These are phyloP conservation scores for Plasmodium sp. DNA, from an alignment of 169 alveolate genomes.

Conservation along the genomic window DNA sequence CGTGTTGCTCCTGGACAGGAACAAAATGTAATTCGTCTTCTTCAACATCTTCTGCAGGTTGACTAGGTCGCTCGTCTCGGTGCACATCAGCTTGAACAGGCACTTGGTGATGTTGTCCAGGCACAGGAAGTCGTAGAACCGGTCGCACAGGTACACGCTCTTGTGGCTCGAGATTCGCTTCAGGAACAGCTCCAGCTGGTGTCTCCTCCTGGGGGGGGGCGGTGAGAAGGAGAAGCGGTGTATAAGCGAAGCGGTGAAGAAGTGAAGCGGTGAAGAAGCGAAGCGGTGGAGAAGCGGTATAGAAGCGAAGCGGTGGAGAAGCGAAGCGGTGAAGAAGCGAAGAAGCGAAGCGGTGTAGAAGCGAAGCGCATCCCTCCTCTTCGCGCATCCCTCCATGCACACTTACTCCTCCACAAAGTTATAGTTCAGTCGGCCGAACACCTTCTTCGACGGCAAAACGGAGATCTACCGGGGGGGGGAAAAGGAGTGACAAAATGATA, in stretches of 20 bases:
- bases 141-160: constrained; percentile 32
- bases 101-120: constrained; percentile 42
- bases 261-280: neutral
- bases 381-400: neutral
- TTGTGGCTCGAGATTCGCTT: constrained; percentile 2
- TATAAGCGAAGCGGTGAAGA: too few relatives aligned
- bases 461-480: neutral
- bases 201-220: constrained; percentile 13
- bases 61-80: neutral
- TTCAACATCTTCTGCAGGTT: constrained; percentile 13
- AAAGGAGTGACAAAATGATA: neutral
- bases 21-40: constrained; percentile 30
- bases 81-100: constrained; percentile 37
- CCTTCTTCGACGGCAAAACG: constrained; percentile 38
- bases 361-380: neutral
- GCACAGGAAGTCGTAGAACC: constrained; percentile 40
- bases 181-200: constrained; percentile 33
- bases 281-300: too few relatives aligned
- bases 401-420: constrained; percentile 65
- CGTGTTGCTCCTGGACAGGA: constrained; percentile 51
- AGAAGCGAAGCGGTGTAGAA: too few relatives aligned
- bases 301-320: neutral
- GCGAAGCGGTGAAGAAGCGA: neutral
- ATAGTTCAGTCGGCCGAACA: constrained; percentile 51
- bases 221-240: too few relatives aligned